Conservation (phyloP, 2,329 filamentous ascomycete genomes). For the Curvularia verruculosa region DNA sequence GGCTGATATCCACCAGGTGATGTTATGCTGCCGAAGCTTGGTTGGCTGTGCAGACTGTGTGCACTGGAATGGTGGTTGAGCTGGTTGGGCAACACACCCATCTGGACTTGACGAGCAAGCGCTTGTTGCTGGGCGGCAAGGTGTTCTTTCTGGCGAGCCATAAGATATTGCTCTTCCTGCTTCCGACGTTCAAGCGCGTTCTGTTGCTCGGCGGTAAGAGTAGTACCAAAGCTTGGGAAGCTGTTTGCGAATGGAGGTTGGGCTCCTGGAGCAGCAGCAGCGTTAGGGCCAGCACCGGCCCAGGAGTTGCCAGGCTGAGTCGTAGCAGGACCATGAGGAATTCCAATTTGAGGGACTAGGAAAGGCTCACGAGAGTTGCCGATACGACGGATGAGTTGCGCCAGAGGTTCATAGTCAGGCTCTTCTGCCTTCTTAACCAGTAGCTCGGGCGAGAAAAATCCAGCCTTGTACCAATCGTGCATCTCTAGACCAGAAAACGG, state of each 20-base stretch:
- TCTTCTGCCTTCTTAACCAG: slow-evolving; percentile 96
- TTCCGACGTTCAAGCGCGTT: slow-evolving; percentile 96
- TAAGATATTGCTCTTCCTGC: slow-evolving; percentile 96
- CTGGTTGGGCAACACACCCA: slow-evolving; percentile 60
- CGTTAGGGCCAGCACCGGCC: slow-evolving; percentile 46
- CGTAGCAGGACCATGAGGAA: slow-evolving; percentile 80
- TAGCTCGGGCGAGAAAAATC: slow-evolving; percentile 94
- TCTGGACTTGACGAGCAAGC: slow-evolving; percentile 72
- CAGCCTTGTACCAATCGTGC: slow-evolving; percentile 99
- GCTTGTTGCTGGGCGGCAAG: slow-evolving; percentile 84
- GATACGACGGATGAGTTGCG: slow-evolving; percentile 91
- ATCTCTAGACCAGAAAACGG: slow-evolving; percentile 97
- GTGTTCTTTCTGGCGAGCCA: slow-evolving; percentile 94
- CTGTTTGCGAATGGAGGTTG: slow-evolving; percentile 88
- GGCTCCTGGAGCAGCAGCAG: slow-evolving; percentile 51
- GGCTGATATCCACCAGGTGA: slow-evolving; percentile 77
- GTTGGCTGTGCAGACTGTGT: slow-evolving; percentile 95
- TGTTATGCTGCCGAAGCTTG: slow-evolving; percentile 92
- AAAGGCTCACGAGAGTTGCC: slow-evolving; percentile 98
- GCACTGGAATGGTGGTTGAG: slow-evolving; percentile 94
- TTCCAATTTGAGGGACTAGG: slow-evolving; percentile 94
- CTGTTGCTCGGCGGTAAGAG: slow-evolving; percentile 94
- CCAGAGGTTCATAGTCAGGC: slow-evolving; percentile 89
- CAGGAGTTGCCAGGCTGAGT: slow-evolving; percentile 54
- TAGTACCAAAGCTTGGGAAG: slow-evolving; percentile 96